These are phyloP conservation scores for Kluyveromyces lactis DNA, from an alignment of 805 yeast species.

Conservation along the genomic window DNA sequence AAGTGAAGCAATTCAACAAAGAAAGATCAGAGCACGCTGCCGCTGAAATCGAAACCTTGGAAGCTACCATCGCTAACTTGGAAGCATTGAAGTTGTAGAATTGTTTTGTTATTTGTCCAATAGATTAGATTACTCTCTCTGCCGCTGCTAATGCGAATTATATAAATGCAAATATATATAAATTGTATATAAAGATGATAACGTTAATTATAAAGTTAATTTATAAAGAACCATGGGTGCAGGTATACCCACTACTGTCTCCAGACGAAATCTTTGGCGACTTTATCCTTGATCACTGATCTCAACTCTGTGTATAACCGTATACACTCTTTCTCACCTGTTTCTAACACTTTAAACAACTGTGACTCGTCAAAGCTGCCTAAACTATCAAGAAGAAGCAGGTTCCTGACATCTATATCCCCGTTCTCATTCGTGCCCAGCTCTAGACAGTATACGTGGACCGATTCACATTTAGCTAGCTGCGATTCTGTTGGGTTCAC, in stretches of 20 bases:
- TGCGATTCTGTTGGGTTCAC: conserved; percentile 40
- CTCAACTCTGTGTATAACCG: conserved; percentile 39
- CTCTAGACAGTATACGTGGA: conserved; percentile 59
- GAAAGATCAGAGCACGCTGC: conserved; percentile 57
- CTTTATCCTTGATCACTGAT: conserved; percentile 37
- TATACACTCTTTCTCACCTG: conserved; percentile 41
- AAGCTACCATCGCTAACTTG: conserved; percentile 77
- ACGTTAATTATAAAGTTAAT: too few relatives aligned
- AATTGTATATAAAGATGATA: background rate
- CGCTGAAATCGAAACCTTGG: conserved; percentile 88
- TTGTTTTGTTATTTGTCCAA: too few relatives aligned
- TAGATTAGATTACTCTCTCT: too few relatives aligned
- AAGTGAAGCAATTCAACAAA: conserved; percentile 70
- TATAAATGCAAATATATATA: background rate
- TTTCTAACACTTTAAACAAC: conserved; percentile 44
- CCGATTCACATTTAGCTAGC: conserved; percentile 40
- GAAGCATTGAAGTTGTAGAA: conserved; percentile 57
- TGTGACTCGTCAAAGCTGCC: conserved; percentile 60
- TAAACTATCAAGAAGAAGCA: conserved; percentile 62
- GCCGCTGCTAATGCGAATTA: background rate
- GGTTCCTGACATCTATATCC: conserved; percentile 32
- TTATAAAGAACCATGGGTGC: too few relatives aligned
- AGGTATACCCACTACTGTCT: conserved; percentile 16
- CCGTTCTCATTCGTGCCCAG: conserved; percentile 36
- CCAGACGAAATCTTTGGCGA: conserved; percentile 56